phyloP scores from a whole-genome alignment of 768 basidiomycete species.

The Suillus ampliporus region DNA sequence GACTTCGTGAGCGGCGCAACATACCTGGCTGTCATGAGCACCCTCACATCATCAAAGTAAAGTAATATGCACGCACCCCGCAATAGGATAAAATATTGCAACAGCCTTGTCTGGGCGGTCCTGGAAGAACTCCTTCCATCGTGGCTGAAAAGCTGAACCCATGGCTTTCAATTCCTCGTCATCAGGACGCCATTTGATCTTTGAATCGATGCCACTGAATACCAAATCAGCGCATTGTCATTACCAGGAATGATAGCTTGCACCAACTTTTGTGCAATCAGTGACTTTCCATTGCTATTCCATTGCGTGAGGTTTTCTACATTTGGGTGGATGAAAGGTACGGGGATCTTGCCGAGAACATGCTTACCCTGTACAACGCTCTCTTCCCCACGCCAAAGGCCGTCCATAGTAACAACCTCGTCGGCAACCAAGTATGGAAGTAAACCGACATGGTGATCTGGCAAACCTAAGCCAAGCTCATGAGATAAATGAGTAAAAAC shows the following conservation, averaged over 20 bases:
- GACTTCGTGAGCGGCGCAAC: background rate
- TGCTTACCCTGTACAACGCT: slow-evolving; percentile 47
- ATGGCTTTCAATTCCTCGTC: slow-evolving; percentile 54
- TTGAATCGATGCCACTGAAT: slow-evolving; percentile 56
- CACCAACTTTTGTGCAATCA: slow-evolving; percentile 58
- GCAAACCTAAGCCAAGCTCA: background rate
- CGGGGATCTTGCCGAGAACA: slow-evolving; percentile 10
- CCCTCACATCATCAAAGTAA: background rate
- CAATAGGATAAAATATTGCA: slow-evolving; percentile 46
- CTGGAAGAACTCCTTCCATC: slow-evolving; percentile 58
- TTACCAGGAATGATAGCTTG: background rate
- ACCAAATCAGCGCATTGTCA: background rate
- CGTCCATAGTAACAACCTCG: slow-evolving; percentile 55
- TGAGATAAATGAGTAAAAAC: background rate
- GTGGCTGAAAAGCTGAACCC: slow-evolving; percentile 49
- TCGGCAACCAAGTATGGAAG: slow-evolving; percentile 46
- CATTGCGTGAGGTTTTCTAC: slow-evolving; percentile 33
- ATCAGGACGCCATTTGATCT: slow-evolving; percentile 61
- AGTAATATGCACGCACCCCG: slow-evolving; percentile 38
- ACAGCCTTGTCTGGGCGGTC: slow-evolving; percentile 62
- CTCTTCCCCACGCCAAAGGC: slow-evolving; percentile 44
- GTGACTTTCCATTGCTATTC: slow-evolving; percentile 44
- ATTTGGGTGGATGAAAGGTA: background rate
- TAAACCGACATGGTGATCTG: slow-evolving; percentile 40
- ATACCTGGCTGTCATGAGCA: background rate